Evolutionary conservation across 2,329 filamentous ascomycete genomes (phyloP).

Genomic region (Pleurostoma richardsiae): DNA sequence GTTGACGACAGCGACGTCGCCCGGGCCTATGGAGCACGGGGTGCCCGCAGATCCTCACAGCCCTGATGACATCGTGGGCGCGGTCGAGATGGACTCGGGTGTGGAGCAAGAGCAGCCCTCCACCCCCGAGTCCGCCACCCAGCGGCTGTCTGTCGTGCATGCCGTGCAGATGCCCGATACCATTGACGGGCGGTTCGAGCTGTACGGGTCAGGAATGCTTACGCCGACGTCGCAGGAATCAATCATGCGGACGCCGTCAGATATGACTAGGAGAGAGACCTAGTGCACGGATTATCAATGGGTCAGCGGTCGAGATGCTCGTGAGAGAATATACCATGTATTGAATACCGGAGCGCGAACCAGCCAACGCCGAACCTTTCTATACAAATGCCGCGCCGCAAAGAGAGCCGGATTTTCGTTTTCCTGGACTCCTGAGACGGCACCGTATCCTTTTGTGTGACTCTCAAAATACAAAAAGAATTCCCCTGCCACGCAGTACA

Average conservation of each 20-base stretch:
- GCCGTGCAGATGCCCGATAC: constrained; percentile 11
- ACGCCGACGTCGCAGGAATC: constrained; percentile 4
- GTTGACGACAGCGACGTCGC: constrained; percentile 18
- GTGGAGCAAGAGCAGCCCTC: constrained; percentile 4
- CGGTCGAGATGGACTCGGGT: constrained; percentile 49
- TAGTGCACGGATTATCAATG: too few relatives aligned
- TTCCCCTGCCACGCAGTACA: too few relatives aligned
- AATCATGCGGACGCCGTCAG: not conserved
- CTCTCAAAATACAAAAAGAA: too few relatives aligned
- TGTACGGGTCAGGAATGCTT: constrained; percentile 32
- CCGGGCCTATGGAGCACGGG: constrained; percentile 19
- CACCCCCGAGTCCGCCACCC: not conserved
- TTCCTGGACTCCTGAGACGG: too few relatives aligned
- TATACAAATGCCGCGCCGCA: too few relatives aligned
- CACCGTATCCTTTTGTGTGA: too few relatives aligned
- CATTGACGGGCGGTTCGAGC: constrained; percentile 31
- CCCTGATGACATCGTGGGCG: constrained; percentile 42
- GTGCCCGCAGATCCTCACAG: constrained; percentile 40
- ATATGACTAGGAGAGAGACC: too few relatives aligned
- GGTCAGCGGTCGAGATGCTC: too few relatives aligned
- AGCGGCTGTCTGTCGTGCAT: not conserved
- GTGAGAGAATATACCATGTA: too few relatives aligned
- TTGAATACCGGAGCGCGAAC: too few relatives aligned
- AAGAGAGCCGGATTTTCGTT: too few relatives aligned
- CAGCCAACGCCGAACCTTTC: too few relatives aligned